Evolutionary conservation across 1,284 basidiomycete species (phyloP), one percentile per base, ranked within the genome.

Genomic region (Pterulicium gracile): DNA sequence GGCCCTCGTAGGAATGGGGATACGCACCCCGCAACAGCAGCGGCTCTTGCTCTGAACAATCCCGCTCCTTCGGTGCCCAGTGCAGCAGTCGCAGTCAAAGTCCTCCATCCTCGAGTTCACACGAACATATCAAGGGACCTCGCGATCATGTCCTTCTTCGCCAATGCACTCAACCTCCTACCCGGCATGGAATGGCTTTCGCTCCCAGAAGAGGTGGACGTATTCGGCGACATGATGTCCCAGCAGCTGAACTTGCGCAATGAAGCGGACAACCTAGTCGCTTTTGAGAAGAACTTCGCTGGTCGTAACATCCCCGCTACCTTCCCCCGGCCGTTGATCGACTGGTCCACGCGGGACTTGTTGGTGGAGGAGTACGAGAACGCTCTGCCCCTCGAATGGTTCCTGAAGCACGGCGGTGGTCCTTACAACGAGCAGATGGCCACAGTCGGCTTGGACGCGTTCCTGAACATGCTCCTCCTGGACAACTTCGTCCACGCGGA

Each of bases 401-500:
- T 99, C 61, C 59, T 99, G 53, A 75, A 71, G 50, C 88, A 94
- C 51, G 93, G 95, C 1, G 93, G 91, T 19, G 94, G 90, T 0
- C 88, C 88, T 3, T 98, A 80, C 58, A 91, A 98, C 57, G 80
- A 86, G 48, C 78, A 85, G 48, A 79, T 99, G 35, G 95, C 96
- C 3, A 94, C 89, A 47, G 75, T 94, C 14, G 96, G 96, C 7
- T 70, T 98, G 13, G 93, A 98, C 61, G 92, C 94, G 1, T 99
- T 98, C 66, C 62, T 99, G 60, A 92, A 97, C 66, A 99, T 99
- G 95, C 78, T 99, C 18, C 71, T 99, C 1, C 72, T 98, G 42
- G 95, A 99, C 66, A 98, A 99, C 63, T 99, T 97, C 64, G 93
- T 95, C 1, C 95, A 98, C 61, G 83, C 94, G 2, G 95, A 96